Base-by-base conservation (phyloP, 495 filamentous ascomycete species). In the Cercophora scortea region DNA sequence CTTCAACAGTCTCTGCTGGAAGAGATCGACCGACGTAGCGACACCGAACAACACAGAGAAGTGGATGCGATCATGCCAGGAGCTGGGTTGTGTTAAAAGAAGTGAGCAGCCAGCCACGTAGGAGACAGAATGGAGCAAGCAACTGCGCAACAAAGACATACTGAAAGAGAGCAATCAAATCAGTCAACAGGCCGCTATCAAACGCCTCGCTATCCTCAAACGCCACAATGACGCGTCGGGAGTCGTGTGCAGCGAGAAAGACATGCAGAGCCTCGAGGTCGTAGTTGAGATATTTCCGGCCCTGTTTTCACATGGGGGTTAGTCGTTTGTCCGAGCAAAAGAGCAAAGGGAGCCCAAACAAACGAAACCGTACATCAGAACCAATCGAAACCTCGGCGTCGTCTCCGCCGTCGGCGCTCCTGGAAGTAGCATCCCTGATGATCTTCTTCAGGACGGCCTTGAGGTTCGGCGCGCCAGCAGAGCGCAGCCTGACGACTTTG, bases 161-260 rank as follows among this genome's bases (percentile, higher is more conserved):
- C 87, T 81, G 84, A 45, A 97, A 79, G 4, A 97, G 69, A 18
- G 79, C 79, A 39, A 96, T 75, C 32, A 95, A 65, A 64, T 96
- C 90, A 1, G 80, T 82, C 33, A 97, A 68, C 32, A 96, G 66
- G n/a, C 67, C 73, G 35, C 78, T 79, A 60, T 96, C 90, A 62
- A 97, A 96, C 6, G 86, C 91, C 67, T 98, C 94, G 53, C 87
- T 94, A 63, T 97, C 94, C 61, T 88, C 83, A 47, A 98, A 84
- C 12, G 85, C 84, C 17, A 98, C 65, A 8, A 92, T 74, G 33
- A 95, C 74, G 51, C 83, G 81, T 35, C 78, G 70, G 25, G 78
- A 77, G 8, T 69, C 64, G 41, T 80, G 74, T 47, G 68, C 65
- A 42, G 79, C 73, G 12, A 89, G 75, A 64, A 72, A 75, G 32